Conservation (phyloP, 2,329 filamentous ascomycete species). For the Arthrocladium fulminans region DNA sequence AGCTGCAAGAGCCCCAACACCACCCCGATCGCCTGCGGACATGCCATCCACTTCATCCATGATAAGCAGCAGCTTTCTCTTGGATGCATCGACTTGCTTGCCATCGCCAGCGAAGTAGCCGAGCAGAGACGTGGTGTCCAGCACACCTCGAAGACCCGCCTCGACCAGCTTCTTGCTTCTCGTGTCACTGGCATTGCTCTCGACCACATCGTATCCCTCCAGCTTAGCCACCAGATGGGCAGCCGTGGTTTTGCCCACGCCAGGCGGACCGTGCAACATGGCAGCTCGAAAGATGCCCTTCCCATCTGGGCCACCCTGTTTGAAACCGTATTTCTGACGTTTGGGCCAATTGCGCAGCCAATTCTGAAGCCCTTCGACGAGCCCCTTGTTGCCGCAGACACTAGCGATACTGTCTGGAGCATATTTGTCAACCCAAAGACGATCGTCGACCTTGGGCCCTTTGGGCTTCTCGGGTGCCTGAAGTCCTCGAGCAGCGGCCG, state of each 20-base stretch:
- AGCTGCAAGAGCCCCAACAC: conserved; percentile 86
- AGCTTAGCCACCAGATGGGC: conserved; percentile 89
- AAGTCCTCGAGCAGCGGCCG: conserved; percentile 32
- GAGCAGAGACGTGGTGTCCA: conserved; percentile 85
- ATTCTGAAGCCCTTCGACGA: conserved; percentile 78
- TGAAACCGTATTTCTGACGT: conserved; percentile 70
- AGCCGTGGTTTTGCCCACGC: conserved; percentile 95
- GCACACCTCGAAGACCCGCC: conserved; percentile 72
- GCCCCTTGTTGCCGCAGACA: conserved; percentile 88
- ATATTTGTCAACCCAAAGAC: conserved; percentile 92
- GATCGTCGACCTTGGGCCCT: conserved; percentile 44
- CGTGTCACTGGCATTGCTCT: conserved; percentile 92
- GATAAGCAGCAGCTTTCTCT: conserved; percentile 90
- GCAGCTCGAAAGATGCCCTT: conserved; percentile 77
- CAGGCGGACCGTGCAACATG: conserved; percentile 89
- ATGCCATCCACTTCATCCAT: conserved; percentile 99
- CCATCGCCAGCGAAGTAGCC: conserved; percentile 84
- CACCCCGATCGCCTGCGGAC: conserved; percentile 92
- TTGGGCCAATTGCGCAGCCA: conserved; percentile 82
- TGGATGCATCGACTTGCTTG: conserved; percentile 66
- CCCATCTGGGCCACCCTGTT: conserved; percentile 73
- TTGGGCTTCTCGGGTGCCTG: conserved; percentile 33
- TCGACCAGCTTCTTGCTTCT: conserved; percentile 95
- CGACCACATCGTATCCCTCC: conserved; percentile 85
- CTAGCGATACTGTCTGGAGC: conserved; percentile 75